Base-by-base conservation (phyloP, 805 yeast species). In the Kazachstania bromeliacearum region DNA sequence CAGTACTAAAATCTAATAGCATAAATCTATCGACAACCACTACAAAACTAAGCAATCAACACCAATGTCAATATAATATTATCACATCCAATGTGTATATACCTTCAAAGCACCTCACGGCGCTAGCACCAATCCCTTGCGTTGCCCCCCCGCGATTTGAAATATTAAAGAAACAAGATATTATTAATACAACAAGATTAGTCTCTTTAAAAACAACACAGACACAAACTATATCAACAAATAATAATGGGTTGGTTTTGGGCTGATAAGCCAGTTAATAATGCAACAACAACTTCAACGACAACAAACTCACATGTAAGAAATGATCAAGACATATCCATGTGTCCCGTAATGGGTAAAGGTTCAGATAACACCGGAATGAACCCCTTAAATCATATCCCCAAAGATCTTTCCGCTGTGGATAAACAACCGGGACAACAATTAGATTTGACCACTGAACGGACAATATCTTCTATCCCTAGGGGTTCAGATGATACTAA, bases 331-430 rank as follows among this genome's bases (percentile, higher is more conserved):
- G 65, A 51, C 7, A 39, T 48, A 16, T 56, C 64, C 2, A 50
- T 45, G 2, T 66, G 74, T 42, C 71, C 73, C 3, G 67, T 66
- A 7, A 63, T 60, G 46, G 63, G 51, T 4, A 35, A 33, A 9
- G 38, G 39, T 25, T 36, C 41, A 21, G 46, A 24, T 8, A 19
- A 47, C n/a, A 43, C 44, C 16, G 55, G 49, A 19, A 42, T 85
- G 36, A 85, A 89, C 57, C 95, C 95, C 7, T 57, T 84, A 45
- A 92, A 92, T 59, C 84, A 85, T 55, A 87, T 89, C 85, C 97
- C 97, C 2, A 67, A 69, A 44, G 67, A 68, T 35, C 60, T 85
- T n/a, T 69, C 85, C 2, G 40, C 51, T 13, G 67, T 78, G 10
- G 71, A 67, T 31, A 73, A 68, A 50, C 79, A 79, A 4, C 85